Conservation (phyloP, 495 filamentous ascomycete species). For the Pseudoneurospora amorphoporcata region DNA sequence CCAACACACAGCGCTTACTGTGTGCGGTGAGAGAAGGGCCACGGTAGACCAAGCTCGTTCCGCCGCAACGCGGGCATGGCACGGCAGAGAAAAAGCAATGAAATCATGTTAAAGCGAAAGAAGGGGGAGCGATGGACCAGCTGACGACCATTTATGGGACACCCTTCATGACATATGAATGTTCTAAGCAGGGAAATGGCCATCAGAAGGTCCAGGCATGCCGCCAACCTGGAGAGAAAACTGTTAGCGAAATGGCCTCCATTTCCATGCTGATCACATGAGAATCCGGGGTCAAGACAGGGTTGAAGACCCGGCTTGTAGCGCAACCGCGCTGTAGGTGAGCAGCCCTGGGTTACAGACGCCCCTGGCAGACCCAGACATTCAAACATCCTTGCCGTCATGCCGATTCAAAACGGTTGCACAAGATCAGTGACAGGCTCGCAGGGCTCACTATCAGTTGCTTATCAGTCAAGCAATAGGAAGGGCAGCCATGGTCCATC, state of each 20-base stretch:
- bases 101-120: background rate
- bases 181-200: background rate
- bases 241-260: background rate
- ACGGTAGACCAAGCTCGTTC: background rate
- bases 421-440: background rate
- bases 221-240: background rate
- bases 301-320: background rate
- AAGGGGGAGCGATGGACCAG: background rate
- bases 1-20: background rate
- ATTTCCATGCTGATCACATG: background rate
- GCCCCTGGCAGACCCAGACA: background rate
- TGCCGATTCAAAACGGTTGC: background rate
- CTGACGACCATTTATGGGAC: background rate
- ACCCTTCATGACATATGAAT: background rate
- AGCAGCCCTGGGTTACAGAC: background rate
- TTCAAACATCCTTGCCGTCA: background rate
- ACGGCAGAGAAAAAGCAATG: background rate
- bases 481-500: background rate
- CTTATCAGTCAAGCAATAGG: background rate
- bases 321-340: background rate
- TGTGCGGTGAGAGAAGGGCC: background rate
- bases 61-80: background rate
- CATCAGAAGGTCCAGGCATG: background rate
- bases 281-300: background rate
- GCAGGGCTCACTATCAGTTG: background rate